Evolutionary conservation across 1,139 yeast genomes (phyloP), one percentile per base, ranked within the genome.

Genomic region (Candida smagusa): DNA sequence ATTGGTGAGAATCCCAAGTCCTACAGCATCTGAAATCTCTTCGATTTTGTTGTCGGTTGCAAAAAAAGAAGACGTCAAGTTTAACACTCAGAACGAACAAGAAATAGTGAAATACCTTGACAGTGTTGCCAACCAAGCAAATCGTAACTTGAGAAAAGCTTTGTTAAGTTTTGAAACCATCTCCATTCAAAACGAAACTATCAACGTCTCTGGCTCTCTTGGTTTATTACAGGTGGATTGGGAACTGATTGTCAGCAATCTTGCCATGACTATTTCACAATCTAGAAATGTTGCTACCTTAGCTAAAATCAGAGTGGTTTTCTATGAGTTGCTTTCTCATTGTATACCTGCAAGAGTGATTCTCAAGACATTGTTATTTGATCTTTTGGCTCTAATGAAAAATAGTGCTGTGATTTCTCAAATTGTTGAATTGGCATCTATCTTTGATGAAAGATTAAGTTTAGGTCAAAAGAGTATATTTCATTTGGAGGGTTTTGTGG

Each of bases 401-500:
- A 63, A 63, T 50, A 47, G 33, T 37, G 41, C 52, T 1, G 63
- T 73, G 2, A 73, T 79, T 28, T 58, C 71, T 7, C 72, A 68
- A 11, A 68, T 92, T 35, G 78, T 87, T n/a, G 76, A 76, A 9
- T 65, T 80, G 22, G 90, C 88, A 2, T 77, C 96, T 2, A 56
- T 71, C 4, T 92, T 84, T 58, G 97, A 92, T 54, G 97, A 92
- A 54, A 76, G 99, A 41, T 69, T 92, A 43, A 78, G 92, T 45
- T 68, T 86, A 43, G 98, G 98, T 1, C 77, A 77, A 46, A 92
- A 92, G 59, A 85, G 92, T 31, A 92, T 92, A 11, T 92, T 88
- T 61, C 99, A 92, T 59, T 66, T 92, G 42, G 99, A 92, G 63
- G 98, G 97, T 1, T 92, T 88, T 58, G 78, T 86, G 12, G 97